These are phyloP conservation scores for Obba rivulosa DNA, from an alignment of 768 basidiomycete species.

Conservation along the genomic window DNA sequence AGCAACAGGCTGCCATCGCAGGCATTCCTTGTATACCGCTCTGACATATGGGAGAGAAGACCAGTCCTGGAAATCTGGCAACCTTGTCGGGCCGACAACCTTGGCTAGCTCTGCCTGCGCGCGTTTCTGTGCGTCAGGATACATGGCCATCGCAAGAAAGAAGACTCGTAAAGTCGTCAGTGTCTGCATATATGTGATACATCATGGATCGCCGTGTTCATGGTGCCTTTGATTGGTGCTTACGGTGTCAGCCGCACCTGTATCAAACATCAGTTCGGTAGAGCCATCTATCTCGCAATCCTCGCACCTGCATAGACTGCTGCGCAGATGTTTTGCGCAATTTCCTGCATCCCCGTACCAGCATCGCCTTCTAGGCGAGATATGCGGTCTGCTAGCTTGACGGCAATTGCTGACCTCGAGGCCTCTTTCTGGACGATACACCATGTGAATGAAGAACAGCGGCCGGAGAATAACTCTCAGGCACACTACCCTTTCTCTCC, in stretches of 20 bases:
- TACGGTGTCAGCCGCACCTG: too few relatives aligned
- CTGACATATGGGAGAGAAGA: slow-evolving; percentile 16
- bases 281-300: too few relatives aligned
- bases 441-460: too few relatives aligned
- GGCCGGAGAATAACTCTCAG: slow-evolving; percentile 19
- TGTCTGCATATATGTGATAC: slow-evolving; percentile 12
- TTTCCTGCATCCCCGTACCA: slow-evolving; percentile 3
- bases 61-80: slow-evolving; percentile 9
- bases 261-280: not conserved
- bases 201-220: not conserved
- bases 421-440: slow-evolving; percentile 3
- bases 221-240: too few relatives aligned
- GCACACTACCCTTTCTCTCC: slow-evolving; percentile 12
- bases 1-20: slow-evolving; percentile 15
- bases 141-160: slow-evolving; percentile 19
- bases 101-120: slow-evolving; percentile 25
- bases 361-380: slow-evolving; percentile 9
- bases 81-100: slow-evolving; percentile 10
- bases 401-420: slow-evolving; percentile 9
- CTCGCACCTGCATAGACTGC: slow-evolving; percentile 13
- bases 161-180: slow-evolving; percentile 16
- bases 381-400: slow-evolving; percentile 10
- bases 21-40: slow-evolving; percentile 18
- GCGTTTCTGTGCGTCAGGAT: slow-evolving; percentile 20
- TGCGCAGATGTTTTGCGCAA: slow-evolving; percentile 9